Evolutionary conservation across 108 stramenopile species (phyloP).

Genomic region (Poteriospumella lacustris): DNA sequence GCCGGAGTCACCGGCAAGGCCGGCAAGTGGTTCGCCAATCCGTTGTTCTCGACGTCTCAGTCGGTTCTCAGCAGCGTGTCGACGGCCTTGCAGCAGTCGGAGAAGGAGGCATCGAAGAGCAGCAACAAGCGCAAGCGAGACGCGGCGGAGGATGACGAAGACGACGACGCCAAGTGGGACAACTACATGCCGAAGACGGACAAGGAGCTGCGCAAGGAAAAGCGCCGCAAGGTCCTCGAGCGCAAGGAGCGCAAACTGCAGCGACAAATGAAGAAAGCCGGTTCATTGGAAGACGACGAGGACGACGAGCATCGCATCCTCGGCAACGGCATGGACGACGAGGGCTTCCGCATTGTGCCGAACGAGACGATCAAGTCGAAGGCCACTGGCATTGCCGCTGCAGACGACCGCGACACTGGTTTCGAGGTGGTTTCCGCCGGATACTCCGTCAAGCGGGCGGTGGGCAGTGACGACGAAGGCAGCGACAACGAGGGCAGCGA

Average conservation of each 20-base stretch:
- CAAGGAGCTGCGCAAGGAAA: slow-evolving; percentile 88
- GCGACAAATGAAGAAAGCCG: slow-evolving; percentile 24
- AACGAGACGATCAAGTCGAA: slow-evolving; percentile 50
- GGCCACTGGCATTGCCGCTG: slow-evolving; percentile 56
- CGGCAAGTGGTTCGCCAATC: slow-evolving; percentile 26
- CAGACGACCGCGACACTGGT: slow-evolving; percentile 19
- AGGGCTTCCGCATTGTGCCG: no score
- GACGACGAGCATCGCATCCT: slow-evolving; percentile 37
- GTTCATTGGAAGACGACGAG: slow-evolving; percentile 37
- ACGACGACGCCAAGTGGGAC: slow-evolving; percentile 69
- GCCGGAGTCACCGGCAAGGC: neutral
- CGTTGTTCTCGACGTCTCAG: neutral
- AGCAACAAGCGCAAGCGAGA: slow-evolving; percentile 20
- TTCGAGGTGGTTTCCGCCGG: neutral
- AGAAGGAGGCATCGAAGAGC: neutral
- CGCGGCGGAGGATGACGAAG: slow-evolving; percentile 20
- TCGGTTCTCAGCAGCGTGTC: neutral
- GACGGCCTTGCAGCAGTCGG: neutral
- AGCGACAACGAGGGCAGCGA: neutral
- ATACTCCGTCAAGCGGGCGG: neutral
- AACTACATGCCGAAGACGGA: slow-evolving; percentile 92
- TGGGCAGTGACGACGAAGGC: neutral
- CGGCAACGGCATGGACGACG: slow-evolving; percentile 35
- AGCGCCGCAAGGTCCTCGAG: slow-evolving; percentile 75
- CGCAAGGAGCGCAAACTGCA: slow-evolving; percentile 73